Percentiles rank a stretch among this genome's conserved stretches.
These are phyloP conservation scores for Penicillium vulpinum DNA, from an alignment of 2,329 filamentous ascomycete genomes.

Conservation along the genomic window DNA sequence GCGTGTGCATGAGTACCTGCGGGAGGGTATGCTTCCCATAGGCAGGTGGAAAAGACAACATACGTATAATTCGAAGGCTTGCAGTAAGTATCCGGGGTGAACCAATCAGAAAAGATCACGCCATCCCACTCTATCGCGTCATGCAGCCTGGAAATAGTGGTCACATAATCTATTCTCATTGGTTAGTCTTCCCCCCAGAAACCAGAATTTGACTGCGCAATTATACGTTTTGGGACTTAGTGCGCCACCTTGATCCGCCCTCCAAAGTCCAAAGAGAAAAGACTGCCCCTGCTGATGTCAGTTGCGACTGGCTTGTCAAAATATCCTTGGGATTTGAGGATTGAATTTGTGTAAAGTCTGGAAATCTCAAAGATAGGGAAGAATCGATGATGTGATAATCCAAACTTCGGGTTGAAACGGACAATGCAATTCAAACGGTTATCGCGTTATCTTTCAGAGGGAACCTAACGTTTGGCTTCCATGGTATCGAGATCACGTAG, in stretches of 20 bases:
- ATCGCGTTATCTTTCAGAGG: neutral
- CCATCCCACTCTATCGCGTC: constrained; percentile 33
- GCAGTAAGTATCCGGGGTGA: constrained; percentile 16
- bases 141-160: constrained; percentile 37
- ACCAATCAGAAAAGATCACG: constrained; percentile 28
- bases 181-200: constrained; percentile 21
- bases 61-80: constrained; percentile 8
- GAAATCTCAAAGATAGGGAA: neutral
- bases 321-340: too few species aligned
- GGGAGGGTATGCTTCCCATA: constrained; percentile 7
- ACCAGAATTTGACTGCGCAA: constrained; percentile 30
- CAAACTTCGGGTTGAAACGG: neutral
- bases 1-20: constrained; percentile 3
- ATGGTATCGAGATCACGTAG: constrained; percentile 3
- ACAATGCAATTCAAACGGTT: constrained; percentile 3
- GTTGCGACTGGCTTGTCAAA: constrained; percentile 10
- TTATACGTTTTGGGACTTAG: constrained; percentile 28
- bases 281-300: constrained; percentile 11
- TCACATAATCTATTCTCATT: constrained; percentile 22
- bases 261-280: constrained; percentile 9
- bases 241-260: constrained; percentile 33
- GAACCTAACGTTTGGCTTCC: neutral
- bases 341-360: neutral
- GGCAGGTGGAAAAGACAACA: too few species aligned
- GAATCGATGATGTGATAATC: neutral